Percentiles rank a stretch among this genome's conserved stretches.
phyloP scores from a whole-genome alignment of 805 yeast species.

The Yarrowia hollandica region DNA sequence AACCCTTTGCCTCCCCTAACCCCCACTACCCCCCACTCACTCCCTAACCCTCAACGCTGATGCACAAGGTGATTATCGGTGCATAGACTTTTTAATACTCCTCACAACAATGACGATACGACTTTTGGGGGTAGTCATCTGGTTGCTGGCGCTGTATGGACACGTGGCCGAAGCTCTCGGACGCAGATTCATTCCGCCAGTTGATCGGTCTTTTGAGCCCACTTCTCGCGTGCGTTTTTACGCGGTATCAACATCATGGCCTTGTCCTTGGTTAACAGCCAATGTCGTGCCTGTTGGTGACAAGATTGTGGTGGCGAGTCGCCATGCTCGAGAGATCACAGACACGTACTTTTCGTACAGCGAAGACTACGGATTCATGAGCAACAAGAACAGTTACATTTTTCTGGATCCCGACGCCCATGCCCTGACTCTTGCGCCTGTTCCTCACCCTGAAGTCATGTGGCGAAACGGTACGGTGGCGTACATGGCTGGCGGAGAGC shows the following conservation, averaged over 20 bases:
- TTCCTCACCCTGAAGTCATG: constrained; percentile 17
- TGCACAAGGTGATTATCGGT: too few relatives aligned
- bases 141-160: too few relatives aligned
- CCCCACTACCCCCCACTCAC: too few relatives aligned
- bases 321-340: too few relatives aligned
- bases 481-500: not conserved
- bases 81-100: too few relatives aligned
- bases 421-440: not conserved
- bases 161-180: not conserved
- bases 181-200: not conserved
- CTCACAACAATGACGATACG: too few relatives aligned
- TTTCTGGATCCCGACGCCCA: not conserved
- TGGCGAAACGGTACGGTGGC: constrained; percentile 26
- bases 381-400: not conserved
- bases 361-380: not conserved
- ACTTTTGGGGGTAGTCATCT: too few relatives aligned
- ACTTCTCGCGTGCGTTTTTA: not conserved
- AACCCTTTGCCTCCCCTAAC: too few relatives aligned
- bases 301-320: too few relatives aligned
- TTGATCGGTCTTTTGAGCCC: constrained; percentile 13
- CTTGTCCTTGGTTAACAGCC: constrained; percentile 10
- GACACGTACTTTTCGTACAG: not conserved
- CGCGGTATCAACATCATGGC: constrained; percentile 17
- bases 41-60: too few relatives aligned
- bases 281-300: not conserved